Percentiles rank a stretch among this genome's conserved stretches.
phyloP scores from a whole-genome alignment of 2,329 filamentous ascomycete genomes.

The Cytospora piceicola region DNA sequence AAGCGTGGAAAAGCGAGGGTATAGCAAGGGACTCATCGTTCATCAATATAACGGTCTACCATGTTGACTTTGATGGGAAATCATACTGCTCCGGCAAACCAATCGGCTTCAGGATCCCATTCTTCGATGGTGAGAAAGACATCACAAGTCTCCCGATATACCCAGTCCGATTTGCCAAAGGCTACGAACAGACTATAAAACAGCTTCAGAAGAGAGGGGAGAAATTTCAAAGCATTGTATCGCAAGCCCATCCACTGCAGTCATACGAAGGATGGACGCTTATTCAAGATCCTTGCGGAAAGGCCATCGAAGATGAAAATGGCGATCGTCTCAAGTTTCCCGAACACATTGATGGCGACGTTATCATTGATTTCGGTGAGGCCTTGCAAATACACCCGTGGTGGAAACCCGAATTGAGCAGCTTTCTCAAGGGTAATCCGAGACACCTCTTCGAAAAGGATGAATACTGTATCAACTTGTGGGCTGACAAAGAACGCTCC shows the following conservation, averaged over 20 bases:
- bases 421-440: no score
- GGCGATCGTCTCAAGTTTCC: neutral
- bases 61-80: slow-evolving; percentile 19
- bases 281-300: neutral
- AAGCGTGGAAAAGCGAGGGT: neutral
- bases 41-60: neutral
- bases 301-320: neutral
- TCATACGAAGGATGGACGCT: slow-evolving; percentile 6
- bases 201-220: neutral
- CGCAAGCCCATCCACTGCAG: neutral
- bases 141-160: slow-evolving; percentile 2
- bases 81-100: neutral
- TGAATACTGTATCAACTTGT: neutral
- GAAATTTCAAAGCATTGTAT: neutral
- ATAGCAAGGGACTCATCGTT: neutral
- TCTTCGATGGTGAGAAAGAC: slow-evolving; percentile 5
- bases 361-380: slow-evolving; percentile 20
- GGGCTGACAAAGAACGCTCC: neutral
- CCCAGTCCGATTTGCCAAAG: slow-evolving; percentile 16
- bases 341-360: slow-evolving; percentile 14
- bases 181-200: neutral
- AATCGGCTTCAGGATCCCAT: neutral
- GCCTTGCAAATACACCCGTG: slow-evolving; percentile 1
- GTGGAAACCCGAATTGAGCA: slow-evolving; percentile 6
- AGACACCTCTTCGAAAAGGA: neutral